A percentile compares a stretch with the other conserved stretches of the same genome.
These are phyloP conservation scores for Leccinum disarticulatum DNA, from an alignment of 768 basidiomycete genomes.

Conservation along the genomic window DNA sequence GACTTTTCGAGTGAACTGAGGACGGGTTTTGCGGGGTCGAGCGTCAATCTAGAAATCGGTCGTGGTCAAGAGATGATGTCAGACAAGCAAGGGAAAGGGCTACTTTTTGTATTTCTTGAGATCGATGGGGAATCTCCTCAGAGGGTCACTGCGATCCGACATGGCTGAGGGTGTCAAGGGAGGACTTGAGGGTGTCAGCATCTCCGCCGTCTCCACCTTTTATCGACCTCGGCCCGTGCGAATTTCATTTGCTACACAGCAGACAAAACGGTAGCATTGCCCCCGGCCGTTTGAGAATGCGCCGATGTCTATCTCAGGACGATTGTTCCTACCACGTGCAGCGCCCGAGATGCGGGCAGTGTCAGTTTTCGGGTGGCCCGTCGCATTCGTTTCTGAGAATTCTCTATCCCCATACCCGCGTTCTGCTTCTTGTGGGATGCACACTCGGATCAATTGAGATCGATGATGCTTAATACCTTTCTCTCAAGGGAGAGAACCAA, in stretches of 20 bases:
- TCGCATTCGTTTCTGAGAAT: no score
- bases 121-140: conserved; percentile 69
- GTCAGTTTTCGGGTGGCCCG: no score
- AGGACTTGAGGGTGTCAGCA: not conserved
- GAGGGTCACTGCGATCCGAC: conserved; percentile 30
- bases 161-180: conserved; percentile 22
- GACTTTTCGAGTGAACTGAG: conserved; percentile 63
- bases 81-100: conserved; percentile 9
- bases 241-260: conserved; percentile 15
- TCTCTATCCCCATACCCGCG: no score
- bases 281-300: not conserved
- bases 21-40: conserved; percentile 67
- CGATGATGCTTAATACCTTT: no score
- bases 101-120: conserved; percentile 76
- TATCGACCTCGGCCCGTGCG: conserved; percentile 28
- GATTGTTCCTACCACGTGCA: no score
- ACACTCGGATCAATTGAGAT: no score
- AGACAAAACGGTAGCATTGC: not conserved
- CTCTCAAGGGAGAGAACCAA: no score
- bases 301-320: conserved; percentile 1
- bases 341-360: no score
- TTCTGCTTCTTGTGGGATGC: no score
- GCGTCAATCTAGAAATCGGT: conserved; percentile 51
- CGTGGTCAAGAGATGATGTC: conserved; percentile 3
- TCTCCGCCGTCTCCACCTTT: conserved; percentile 12